Evolutionary conservation across 2,329 filamentous ascomycete genomes (phyloP).

Genomic region (Apiospora hydei): DNA sequence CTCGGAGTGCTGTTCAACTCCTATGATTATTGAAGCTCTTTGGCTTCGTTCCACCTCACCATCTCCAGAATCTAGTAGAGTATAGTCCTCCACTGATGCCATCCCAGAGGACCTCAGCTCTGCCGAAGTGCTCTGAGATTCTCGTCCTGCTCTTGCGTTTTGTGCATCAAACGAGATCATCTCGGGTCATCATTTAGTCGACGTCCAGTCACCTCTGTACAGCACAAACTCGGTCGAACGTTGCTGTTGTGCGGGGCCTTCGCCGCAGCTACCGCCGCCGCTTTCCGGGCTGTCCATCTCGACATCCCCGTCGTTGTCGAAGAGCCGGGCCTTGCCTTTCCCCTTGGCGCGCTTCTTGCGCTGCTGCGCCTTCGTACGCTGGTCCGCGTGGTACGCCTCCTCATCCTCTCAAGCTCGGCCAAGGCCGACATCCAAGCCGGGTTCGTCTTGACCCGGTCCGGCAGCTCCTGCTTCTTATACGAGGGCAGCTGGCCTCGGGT

Average conservation of each 20-base stretch:
- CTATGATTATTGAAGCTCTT: background rate
- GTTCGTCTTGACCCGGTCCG: constrained; percentile 52
- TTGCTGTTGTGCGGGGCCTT: background rate
- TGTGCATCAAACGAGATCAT: background rate
- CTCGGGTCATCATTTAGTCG: background rate
- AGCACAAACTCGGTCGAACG: background rate
- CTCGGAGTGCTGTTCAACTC: background rate
- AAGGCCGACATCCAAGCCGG: constrained; percentile 54
- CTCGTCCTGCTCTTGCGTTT: background rate
- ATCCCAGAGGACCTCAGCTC: background rate
- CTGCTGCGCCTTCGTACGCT: constrained; percentile 1
- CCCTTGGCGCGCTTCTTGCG: constrained; percentile 18
- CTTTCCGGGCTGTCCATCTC: constrained; percentile 32
- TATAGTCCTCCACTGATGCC: background rate
- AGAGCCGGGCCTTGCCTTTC: background rate
- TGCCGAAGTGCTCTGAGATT: background rate
- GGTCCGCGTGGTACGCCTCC: constrained; percentile 27
- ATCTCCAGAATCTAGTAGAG: background rate
- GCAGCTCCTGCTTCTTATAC: constrained; percentile 45
- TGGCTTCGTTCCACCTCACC: background rate
- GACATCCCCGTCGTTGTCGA: constrained; percentile 14
- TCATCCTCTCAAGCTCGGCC: constrained; percentile 41
- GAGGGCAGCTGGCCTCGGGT: constrained; percentile 35
- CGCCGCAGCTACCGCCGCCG: background rate
- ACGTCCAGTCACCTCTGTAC: background rate